Evolutionary conservation across 2,329 filamentous ascomycete genomes (phyloP).

Genomic region (Fusarium compactum): DNA sequence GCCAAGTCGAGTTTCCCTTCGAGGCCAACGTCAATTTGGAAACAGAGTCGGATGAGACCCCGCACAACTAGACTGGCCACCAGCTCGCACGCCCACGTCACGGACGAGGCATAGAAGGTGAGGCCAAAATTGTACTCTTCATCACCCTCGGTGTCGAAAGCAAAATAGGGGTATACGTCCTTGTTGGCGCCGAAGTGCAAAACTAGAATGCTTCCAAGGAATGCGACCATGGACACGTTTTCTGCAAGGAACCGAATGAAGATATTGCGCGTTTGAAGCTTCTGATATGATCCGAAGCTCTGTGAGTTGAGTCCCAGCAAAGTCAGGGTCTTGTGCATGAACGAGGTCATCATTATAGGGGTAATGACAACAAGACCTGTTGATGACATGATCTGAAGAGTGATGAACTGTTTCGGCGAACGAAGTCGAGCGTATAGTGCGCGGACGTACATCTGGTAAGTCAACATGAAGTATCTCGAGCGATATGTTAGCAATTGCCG

Average conservation of each 20-base stretch:
- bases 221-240: slow-evolving; percentile 76
- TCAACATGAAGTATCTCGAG: slow-evolving; percentile 72
- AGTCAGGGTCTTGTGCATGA: slow-evolving; percentile 67
- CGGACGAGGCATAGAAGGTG: slow-evolving; percentile 71
- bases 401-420: slow-evolving; percentile 73
- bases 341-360: slow-evolving; percentile 71
- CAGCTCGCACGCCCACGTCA: slow-evolving; percentile 77
- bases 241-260: slow-evolving; percentile 76
- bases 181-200: slow-evolving; percentile 76
- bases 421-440: slow-evolving; percentile 76
- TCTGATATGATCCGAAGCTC: slow-evolving; percentile 73
- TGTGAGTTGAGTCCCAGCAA: slow-evolving; percentile 68
- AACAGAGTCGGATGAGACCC: slow-evolving; percentile 68
- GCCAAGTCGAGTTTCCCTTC: slow-evolving; percentile 74
- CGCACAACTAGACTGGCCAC: slow-evolving; percentile 70
- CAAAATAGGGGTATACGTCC: slow-evolving; percentile 77
- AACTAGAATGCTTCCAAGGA: slow-evolving; percentile 73
- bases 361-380: slow-evolving; percentile 72
- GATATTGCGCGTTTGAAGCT: slow-evolving; percentile 73
- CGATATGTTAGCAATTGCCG: slow-evolving; percentile 25
- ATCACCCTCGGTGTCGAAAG: slow-evolving; percentile 63
- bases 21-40: slow-evolving; percentile 71
- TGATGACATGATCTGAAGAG: slow-evolving; percentile 73
- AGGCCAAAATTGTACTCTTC: slow-evolving; percentile 71
- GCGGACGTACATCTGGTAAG: slow-evolving; percentile 78